Base-by-base conservation (phyloP, 2,329 filamentous ascomycete genomes). In the Stagonosporopsis rhizophila region DNA sequence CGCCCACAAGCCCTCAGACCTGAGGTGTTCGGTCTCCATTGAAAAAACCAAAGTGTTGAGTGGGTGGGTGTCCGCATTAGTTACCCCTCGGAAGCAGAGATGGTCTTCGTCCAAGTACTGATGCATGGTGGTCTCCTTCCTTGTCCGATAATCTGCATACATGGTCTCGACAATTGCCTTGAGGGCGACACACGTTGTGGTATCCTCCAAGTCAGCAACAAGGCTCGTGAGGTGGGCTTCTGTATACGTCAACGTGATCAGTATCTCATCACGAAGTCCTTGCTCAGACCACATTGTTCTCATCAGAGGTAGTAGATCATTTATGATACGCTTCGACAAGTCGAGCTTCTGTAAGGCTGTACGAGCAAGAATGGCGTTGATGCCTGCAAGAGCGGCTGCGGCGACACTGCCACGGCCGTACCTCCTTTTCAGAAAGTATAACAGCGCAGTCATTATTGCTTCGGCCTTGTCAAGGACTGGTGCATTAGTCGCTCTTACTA, bases 141-240 rank as follows among this genome's bases (percentile, higher is more conserved):
- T 84, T 61, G 82, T 87, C 4, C 85, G 82, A 74, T 98, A 98
- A 67, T 97, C 94, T 8, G 79, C 78, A 79, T 88, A 89, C n/a
- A 99, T 77, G 4, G 83, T 81, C 40, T 92, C 88, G 30, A 87
- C 72, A 2, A 97, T 75, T n/a, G 84, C 83, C 60, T 89, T 85
- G 6, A 96, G 62, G 42, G 71, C 66, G 52, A 70, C 64, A 58
- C 71, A 75, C 63, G 65, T 57, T 20, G 60, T 52, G 6, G 69
- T 62, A 41, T 69, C 66, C 30, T 69, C 58, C 37, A 52, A 40
- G 23, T 68, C 58, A 41, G 56, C 54, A 27, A 79, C 64, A 2
- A 75, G 61, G 32, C 67, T 70, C 7, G 66, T 58, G 17, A 82
- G 65, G 49, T 79, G 79, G 17, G 75, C 70, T 56, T 77, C 76